Conservation (phyloP, 805 yeast genomes). For the Teunomyces gatunensis region DNA sequence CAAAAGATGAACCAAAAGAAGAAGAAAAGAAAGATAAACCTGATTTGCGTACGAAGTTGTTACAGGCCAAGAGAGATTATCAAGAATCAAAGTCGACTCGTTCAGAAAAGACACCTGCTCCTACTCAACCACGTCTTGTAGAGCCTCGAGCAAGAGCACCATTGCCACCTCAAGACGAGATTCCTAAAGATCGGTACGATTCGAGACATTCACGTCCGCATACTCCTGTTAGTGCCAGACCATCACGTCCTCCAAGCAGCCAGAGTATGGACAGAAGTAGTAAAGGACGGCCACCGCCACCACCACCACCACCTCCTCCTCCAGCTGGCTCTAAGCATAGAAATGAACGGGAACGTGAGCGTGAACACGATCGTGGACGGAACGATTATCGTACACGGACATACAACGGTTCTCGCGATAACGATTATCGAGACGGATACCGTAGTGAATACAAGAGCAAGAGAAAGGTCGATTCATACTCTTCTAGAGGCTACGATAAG, state of each 20-base stretch:
- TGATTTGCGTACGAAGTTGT: constrained; percentile 19
- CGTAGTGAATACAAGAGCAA: constrained; percentile 3
- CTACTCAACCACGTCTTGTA: constrained; percentile 1
- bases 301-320: constrained; percentile 19
- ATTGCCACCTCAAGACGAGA: constrained; percentile 20
- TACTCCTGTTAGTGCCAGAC: neutral
- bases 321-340: constrained; percentile 13
- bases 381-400: constrained; percentile 3
- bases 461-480: constrained; percentile 5
- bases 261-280: neutral
- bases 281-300: constrained; percentile 2
- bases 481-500: constrained; percentile 22
- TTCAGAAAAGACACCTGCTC: constrained; percentile 2
- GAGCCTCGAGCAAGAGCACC: constrained; percentile 16
- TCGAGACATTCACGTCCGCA: neutral
- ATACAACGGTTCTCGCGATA: constrained; percentile 3
- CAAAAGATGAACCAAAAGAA: constrained; percentile 7
- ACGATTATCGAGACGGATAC: constrained; percentile 4
- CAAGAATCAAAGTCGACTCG: constrained; percentile 5
- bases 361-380: constrained; percentile 5
- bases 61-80: constrained; percentile 24
- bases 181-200: constrained; percentile 8
- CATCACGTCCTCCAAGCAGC: neutral
- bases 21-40: constrained; percentile 5
- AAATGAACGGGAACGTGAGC: constrained; percentile 8